Percentiles rank a stretch among this genome's conserved stretches.
Evolutionary conservation across 1,284 basidiomycete species (phyloP).

Genomic region (Afroboletus lepidellus): DNA sequence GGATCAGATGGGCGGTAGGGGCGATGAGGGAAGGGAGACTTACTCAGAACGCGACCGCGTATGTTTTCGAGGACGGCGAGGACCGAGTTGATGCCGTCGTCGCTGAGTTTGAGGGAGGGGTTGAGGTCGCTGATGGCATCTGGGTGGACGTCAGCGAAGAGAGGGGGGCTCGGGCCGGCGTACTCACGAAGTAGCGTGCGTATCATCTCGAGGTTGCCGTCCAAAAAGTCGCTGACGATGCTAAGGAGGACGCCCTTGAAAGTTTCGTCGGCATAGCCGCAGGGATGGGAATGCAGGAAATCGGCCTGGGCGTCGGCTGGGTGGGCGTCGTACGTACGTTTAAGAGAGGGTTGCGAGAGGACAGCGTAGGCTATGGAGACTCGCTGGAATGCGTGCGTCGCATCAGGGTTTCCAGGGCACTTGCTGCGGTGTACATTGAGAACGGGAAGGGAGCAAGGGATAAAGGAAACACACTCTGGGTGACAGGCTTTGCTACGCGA

Average conservation of each 20-base stretch:
- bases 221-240: conserved; percentile 78
- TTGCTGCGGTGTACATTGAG: conserved; percentile 50
- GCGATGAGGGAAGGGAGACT: conserved; percentile 22
- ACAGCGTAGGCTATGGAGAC: conserved; percentile 82
- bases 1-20: not conserved
- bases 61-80: conserved; percentile 61
- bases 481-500: conserved; percentile 75
- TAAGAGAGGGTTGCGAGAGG: conserved; percentile 68
- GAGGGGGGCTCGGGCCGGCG: not conserved
- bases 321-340: conserved; percentile 67
- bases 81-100: conserved; percentile 69
- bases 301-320: conserved; percentile 48
- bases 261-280: conserved; percentile 68
- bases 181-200: conserved; percentile 69
- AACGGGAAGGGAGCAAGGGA: not conserved
- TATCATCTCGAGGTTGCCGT: conserved; percentile 82
- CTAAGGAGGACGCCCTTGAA: conserved; percentile 71
- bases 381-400: conserved; percentile 83
- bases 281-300: conserved; percentile 50
- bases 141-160: conserved; percentile 27
- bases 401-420: conserved; percentile 72
- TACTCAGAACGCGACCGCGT: conserved; percentile 67
- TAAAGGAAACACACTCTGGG: conserved; percentile 64
- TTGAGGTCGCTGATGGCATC: conserved; percentile 74
- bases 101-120: conserved; percentile 64